These are phyloP conservation scores for Psilocybe cubensis DNA, from an alignment of 768 basidiomycete genomes.

Conservation along the genomic window DNA sequence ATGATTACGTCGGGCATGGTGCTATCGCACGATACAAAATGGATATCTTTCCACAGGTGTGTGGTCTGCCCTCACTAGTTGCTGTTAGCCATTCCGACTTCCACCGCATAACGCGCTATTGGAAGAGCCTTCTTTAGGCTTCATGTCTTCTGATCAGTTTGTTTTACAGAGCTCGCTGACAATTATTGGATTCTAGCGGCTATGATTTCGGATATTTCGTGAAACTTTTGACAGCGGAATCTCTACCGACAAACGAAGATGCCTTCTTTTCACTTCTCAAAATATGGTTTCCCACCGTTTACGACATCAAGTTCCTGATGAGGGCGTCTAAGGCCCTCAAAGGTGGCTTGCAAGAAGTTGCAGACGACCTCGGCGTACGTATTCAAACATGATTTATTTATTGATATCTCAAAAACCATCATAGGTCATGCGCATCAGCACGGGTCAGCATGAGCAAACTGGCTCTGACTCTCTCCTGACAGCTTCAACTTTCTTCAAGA, in stretches of 20 bases:
- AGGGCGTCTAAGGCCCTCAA: constrained; percentile 84
- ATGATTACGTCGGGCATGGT: constrained; percentile 97
- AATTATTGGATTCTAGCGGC: constrained; percentile 56
- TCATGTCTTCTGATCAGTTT: not conserved
- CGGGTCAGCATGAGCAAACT: constrained; percentile 94
- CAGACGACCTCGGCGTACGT: constrained; percentile 91
- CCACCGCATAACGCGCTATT: too few species aligned
- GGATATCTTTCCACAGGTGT: constrained; percentile 98
- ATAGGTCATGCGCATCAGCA: constrained; percentile 87
- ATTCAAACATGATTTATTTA: not conserved
- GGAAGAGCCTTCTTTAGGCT: not conserved
- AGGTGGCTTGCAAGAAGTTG: constrained; percentile 92
- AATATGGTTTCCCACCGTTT: constrained; percentile 95
- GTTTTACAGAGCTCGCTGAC: not conserved
- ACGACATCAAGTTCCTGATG: constrained; percentile 98
- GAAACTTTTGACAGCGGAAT: constrained; percentile 85
- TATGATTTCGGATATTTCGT: constrained; percentile 99
- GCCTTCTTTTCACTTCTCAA: constrained; percentile 86
- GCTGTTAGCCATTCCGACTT: not conserved
- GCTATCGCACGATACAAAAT: constrained; percentile 83
- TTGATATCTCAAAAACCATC: not conserved
- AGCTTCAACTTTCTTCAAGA: constrained; percentile 93
- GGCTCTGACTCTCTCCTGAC: constrained; percentile 97
- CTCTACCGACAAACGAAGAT: constrained; percentile 87
- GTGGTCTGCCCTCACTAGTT: constrained; percentile 28